Percentiles rank a stretch among this genome's conserved stretches.
Conservation (phyloP, 2,329 filamentous ascomycete genomes). For the Rhexocercosporidium sp. region DNA sequence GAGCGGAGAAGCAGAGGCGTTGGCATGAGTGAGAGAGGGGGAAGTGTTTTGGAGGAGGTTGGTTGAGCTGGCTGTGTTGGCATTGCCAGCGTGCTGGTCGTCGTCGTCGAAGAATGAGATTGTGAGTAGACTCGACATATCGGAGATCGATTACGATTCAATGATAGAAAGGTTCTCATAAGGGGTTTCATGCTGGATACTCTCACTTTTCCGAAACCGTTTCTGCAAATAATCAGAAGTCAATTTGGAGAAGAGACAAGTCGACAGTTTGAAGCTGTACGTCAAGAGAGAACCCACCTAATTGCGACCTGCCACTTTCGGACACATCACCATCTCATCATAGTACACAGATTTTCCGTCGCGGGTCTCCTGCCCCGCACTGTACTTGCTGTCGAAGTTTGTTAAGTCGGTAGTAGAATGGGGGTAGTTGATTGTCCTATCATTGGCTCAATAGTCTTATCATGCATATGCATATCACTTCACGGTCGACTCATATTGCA, state of each 20-base stretch:
- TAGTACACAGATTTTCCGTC: background rate
- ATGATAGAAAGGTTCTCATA: background rate
- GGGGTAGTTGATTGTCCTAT: background rate
- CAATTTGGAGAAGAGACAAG: too few species aligned
- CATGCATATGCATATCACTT: slow-evolving; percentile 5
- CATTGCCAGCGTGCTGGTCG: background rate
- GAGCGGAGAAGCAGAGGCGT: slow-evolving; percentile 10
- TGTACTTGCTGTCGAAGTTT: background rate
- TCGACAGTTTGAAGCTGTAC: background rate
- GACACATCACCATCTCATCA: background rate
- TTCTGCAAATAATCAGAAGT: background rate
- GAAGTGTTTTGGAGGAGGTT: background rate
- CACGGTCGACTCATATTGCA: background rate
- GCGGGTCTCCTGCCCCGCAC: background rate
- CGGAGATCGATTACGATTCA: background rate
- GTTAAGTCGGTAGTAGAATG: background rate
- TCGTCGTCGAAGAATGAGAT: background rate
- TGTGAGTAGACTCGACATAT: slow-evolving; percentile 5
- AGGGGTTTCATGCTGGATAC: background rate
- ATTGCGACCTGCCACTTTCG: background rate
- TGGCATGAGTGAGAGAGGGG: slow-evolving; percentile 15
- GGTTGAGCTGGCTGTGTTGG: background rate
- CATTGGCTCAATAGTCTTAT: background rate
- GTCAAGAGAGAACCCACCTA: background rate
- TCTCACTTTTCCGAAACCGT: background rate